Base-by-base conservation (phyloP, 345 rosid species). In the Nephelium lappaceum region DNA sequence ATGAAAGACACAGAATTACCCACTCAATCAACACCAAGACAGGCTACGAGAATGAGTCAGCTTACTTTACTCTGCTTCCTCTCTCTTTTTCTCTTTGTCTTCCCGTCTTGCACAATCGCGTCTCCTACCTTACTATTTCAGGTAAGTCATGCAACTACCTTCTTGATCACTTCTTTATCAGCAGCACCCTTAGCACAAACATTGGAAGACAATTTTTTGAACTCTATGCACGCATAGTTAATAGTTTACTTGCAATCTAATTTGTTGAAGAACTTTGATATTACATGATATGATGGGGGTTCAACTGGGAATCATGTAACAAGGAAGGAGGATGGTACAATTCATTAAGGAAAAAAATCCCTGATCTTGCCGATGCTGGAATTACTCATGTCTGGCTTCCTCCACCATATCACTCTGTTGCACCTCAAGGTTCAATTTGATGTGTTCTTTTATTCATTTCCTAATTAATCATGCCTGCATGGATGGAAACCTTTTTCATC, bases 311-410 rank as follows among this genome's bases (percentile, higher is more conserved):
- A 68, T 93, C 98, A 51, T 79, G 86, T 67, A 86, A 87, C 65
- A 83, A 86, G 70, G 81, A 78, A 67, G 98, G 95, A 49, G 98
- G 97, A 53, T 95, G 93, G 92, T 91, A 95, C 86, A 95, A 89
- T 55, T 89, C 85, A 2, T 86, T 95, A 14, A 88, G 83, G 80
- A 91, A 77, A 77, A 72, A 79, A n/a, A 70, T 90, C 53, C 81
- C 91, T 67, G 97, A 93, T 39, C 69, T 93, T 72, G 87, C 87
- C 55, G 80, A 53, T n/a, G 90, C 92, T 24, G 97, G 96, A 72
- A 79, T 92, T 66, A 89, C 99, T 71, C 97, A 92, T 79, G 86
- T 95, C 42, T 93, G 98, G 99, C 97, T 93, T 83, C 98, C 98
- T 67, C 98, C 99, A 10, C 82, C 99, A 3, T 95, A 97, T 61